Conservation (phyloP, 2,329 filamentous ascomycete species). For the Pseudogymnoascus sp. region DNA sequence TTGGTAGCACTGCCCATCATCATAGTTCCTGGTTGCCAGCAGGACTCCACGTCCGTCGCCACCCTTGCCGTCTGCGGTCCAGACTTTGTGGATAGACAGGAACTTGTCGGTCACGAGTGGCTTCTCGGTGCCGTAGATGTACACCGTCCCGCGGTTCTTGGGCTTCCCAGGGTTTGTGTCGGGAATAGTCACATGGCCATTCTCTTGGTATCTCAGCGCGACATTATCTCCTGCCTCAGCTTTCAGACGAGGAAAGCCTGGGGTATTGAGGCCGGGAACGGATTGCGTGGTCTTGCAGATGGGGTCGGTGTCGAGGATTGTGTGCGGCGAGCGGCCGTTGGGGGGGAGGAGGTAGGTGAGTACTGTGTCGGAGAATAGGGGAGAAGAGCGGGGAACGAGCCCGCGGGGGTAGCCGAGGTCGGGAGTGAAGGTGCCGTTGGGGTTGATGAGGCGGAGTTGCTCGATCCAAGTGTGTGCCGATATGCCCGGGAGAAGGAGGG, state of each 20-base stretch:
- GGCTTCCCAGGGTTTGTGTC: constrained; percentile 52
- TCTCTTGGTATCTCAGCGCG: constrained; percentile 64
- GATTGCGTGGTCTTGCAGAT: constrained; percentile 11
- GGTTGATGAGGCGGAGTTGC: constrained; percentile 59
- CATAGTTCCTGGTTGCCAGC: constrained; percentile 68
- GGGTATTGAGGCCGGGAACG: constrained; percentile 4
- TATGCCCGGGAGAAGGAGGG: background rate
- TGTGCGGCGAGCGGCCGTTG: constrained; percentile 31
- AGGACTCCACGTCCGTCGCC: constrained; percentile 70
- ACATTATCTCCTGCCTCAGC: constrained; percentile 55
- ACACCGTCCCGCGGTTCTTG: constrained; percentile 62
- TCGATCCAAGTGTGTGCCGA: constrained; percentile 77
- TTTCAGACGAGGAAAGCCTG: constrained; percentile 23
- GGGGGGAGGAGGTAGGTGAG: constrained; percentile 35
- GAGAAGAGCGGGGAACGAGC: constrained; percentile 49
- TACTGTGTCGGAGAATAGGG: constrained; percentile 47
- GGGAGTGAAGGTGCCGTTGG: constrained; percentile 67
- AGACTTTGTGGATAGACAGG: constrained; percentile 58
- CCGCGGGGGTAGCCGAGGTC: constrained; percentile 64
- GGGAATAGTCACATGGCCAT: constrained; percentile 64
- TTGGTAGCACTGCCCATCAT: constrained; percentile 84
- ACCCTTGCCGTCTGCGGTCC: constrained; percentile 70
- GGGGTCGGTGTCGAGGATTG: constrained; percentile 49
- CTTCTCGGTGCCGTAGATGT: constrained; percentile 63
- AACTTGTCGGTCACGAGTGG: constrained; percentile 45